Base-by-base conservation (phyloP, 2,329 filamentous ascomycete species). In the Fusarium sp. region DNA sequence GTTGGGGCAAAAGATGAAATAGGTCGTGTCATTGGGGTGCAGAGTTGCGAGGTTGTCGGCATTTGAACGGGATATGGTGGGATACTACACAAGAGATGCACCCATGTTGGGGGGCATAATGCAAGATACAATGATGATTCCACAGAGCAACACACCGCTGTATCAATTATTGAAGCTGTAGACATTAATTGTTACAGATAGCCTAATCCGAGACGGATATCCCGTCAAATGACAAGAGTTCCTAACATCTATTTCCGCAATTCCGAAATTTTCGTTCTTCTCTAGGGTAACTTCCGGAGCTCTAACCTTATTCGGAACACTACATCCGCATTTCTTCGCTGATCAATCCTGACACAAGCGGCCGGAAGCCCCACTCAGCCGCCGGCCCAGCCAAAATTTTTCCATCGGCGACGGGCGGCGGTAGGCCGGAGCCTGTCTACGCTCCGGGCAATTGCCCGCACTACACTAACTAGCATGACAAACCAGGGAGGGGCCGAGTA, bases 341-440 rank as follows among this genome's bases (percentile, higher is more conserved):
- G 45, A 64, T 40, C n/a, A 64, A 64, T 64, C 47, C 61, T 64
- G 47, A 58, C 62, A 64, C 38, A 64, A 57, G 31, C 60, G 24
- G 47, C 59, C 27, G 47, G 42, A 10, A 34, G 29, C 42, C 40
- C 59, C n/a, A 35, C 31, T 38, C 8, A 14, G 16, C 11, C 35
- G 18, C 24, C 57, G 22, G 37, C n/a, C 14, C 24, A 5, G 2
- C 14, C 20, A 27, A 10, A 24, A 9, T 58, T 58, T 35, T 27
- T 16, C 34, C 11, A 13, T 11, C 11, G 29, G 9, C 11, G 11
- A 34, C 31, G 11, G 54, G 31, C 56, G 34, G 56, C 56, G 31
- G 20, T 22, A 57, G 20, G 6, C 54, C 56, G 34, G 56, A 37
- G 54, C n/a, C 11, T 40, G 14, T 27, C 9, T 11, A 45, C 11